A percentile compares a stretch with the other conserved stretches of the same genome.
Conservation (phyloP, 768 basidiomycete species). For the Lanmaoa pseudosensibilis region DNA sequence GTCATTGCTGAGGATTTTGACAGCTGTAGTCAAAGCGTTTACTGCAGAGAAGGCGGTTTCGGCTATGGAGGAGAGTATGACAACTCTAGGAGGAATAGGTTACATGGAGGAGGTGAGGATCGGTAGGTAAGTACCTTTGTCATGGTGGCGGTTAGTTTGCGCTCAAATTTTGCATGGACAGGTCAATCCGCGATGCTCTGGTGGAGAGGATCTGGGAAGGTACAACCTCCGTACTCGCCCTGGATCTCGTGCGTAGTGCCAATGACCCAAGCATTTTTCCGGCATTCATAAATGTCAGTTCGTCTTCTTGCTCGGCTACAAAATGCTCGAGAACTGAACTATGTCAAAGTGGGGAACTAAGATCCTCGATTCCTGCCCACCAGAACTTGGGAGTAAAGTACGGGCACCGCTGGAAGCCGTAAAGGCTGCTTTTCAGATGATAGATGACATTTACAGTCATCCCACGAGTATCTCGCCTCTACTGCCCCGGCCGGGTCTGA, state of each 20-base stretch:
- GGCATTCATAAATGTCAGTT: conserved; percentile 52
- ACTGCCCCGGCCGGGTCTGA: conserved; percentile 56
- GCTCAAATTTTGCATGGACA: conserved; percentile 11
- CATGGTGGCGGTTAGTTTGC: neutral
- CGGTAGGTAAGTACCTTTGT: conserved; percentile 42
- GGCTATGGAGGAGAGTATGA: conserved; percentile 75
- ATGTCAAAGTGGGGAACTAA: conserved; percentile 50
- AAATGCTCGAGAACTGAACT: neutral
- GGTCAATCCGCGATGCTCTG: conserved; percentile 61
- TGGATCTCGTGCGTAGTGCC: conserved; percentile 63
- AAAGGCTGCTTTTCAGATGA: conserved; percentile 38
- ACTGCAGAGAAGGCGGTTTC: conserved; percentile 59
- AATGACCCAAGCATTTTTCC: conserved; percentile 43
- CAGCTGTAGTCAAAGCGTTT: conserved; percentile 71
- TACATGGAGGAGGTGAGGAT: conserved; percentile 85
- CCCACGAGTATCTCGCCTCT: conserved; percentile 42
- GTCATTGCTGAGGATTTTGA: conserved; percentile 58
- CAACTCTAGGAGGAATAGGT: conserved; percentile 70
- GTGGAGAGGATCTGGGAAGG: conserved; percentile 89
- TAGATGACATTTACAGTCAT: conserved; percentile 41
- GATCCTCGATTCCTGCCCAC: conserved; percentile 45
- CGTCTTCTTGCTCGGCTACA: neutral
- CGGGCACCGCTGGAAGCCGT: conserved; percentile 35
- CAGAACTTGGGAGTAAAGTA: conserved; percentile 30
- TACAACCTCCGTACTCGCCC: conserved; percentile 62